Conservation (phyloP, 768 basidiomycete species). For the Tulasnella sp. region DNA sequence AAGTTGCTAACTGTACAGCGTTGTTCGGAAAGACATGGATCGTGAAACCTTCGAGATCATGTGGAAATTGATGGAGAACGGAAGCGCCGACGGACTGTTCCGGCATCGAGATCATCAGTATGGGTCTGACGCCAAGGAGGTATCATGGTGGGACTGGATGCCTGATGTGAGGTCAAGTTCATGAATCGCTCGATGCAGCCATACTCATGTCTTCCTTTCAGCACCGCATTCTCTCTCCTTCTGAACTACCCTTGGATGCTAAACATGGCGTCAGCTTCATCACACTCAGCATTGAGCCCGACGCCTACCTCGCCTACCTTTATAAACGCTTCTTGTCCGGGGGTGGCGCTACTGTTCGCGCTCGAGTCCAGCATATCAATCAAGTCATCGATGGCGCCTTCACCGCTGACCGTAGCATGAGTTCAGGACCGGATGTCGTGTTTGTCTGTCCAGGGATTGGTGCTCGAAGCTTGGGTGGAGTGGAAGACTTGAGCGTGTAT, state of each 20-base stretch:
- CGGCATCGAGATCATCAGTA: constrained; percentile 17
- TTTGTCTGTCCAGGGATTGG: constrained; percentile 63
- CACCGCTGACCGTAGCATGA: constrained; percentile 18
- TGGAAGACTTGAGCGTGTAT: constrained; percentile 33
- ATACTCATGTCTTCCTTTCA: neutral
- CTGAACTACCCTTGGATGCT: constrained; percentile 33
- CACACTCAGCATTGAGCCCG: constrained; percentile 57
- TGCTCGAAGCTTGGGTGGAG: constrained; percentile 39
- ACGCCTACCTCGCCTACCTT: constrained; percentile 54
- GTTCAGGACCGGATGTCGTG: constrained; percentile 35
- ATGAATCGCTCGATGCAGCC: too few relatives aligned
- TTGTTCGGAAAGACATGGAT: constrained; percentile 42
- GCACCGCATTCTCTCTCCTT: constrained; percentile 3
- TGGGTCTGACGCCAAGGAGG: neutral
- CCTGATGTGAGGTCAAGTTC: constrained; percentile 25
- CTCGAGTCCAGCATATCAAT: constrained; percentile 52
- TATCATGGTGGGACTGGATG: constrained; percentile 18
- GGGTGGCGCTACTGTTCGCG: constrained; percentile 54
- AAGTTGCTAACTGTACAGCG: constrained; percentile 1
- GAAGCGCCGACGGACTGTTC: constrained; percentile 33
- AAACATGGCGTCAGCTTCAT: constrained; percentile 46
- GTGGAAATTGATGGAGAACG: constrained; percentile 55
- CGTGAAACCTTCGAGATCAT: constrained; percentile 61
- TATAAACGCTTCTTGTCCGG: constrained; percentile 41
- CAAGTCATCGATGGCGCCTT: constrained; percentile 55